phyloP scores from a whole-genome alignment of 2,329 filamentous ascomycete species.

The Botryotinia globosa region DNA sequence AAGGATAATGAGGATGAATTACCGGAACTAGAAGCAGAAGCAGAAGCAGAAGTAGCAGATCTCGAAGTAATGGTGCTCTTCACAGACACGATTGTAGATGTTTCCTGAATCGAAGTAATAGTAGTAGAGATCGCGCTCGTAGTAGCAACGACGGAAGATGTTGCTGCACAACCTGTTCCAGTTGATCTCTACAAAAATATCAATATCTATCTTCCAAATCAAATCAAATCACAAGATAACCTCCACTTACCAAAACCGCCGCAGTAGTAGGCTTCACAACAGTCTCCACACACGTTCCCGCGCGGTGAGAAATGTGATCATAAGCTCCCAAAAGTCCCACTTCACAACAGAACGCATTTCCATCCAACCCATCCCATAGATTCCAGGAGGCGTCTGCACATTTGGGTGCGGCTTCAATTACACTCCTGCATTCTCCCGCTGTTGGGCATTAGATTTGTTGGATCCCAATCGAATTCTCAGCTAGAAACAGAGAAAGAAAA shows the following conservation, averaged over 20 bases:
- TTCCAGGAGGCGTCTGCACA: slow-evolving; percentile 23
- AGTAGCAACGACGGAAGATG: neutral
- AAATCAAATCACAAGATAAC: neutral
- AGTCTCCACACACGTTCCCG: slow-evolving; percentile 23
- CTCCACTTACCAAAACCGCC: slow-evolving; percentile 17
- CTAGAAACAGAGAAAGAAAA: neutral
- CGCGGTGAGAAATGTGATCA: slow-evolving; percentile 18
- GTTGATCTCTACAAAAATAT: slow-evolving; percentile 13
- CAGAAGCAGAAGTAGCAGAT: neutral
- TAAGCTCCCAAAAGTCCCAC: slow-evolving; percentile 21
- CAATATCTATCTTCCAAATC: neutral
- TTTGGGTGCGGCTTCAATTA: slow-evolving; percentile 17
- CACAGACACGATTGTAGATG: neutral
- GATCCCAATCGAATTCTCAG: neutral
- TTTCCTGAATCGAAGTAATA: neutral
- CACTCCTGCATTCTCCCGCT: slow-evolving; percentile 19
- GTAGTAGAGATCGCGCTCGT: neutral
- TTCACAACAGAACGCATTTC: slow-evolving; percentile 25
- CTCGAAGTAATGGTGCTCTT: neutral
- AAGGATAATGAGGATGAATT: neutral
- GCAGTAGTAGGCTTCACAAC: slow-evolving; percentile 14
- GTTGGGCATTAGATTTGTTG: neutral
- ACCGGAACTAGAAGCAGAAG: neutral
- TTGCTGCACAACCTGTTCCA: neutral
- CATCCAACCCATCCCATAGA: slow-evolving; percentile 21